Evolutionary conservation across 164 flowering plant genomes (phyloP).

Genomic region (Tetracentron sinense): DNA sequence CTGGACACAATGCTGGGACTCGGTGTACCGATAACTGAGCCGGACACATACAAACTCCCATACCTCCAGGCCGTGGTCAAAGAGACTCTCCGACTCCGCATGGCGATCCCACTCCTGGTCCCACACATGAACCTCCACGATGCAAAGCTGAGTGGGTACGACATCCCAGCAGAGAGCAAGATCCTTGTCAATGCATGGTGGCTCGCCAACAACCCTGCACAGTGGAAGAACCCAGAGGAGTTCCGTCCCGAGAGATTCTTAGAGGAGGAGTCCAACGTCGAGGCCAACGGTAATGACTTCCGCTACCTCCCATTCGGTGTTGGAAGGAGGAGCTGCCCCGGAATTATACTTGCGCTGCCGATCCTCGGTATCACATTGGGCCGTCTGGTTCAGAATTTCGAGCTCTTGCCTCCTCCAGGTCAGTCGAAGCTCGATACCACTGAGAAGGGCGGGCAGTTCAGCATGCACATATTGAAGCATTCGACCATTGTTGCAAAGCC

Average conservation of each 20-base stretch:
- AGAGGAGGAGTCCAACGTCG: constrained; percentile 59
- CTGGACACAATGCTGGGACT: constrained; percentile 60
- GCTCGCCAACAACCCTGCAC: constrained; percentile 56
- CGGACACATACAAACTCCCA: constrained; percentile 65
- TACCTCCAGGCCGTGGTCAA: constrained; percentile 86
- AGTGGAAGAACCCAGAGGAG: constrained; percentile 58
- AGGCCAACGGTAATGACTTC: constrained; percentile 65
- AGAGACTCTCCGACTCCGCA: constrained; percentile 60
- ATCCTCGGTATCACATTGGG: constrained; percentile 60
- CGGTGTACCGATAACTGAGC: constrained; percentile 66
- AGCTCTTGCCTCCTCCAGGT: constrained; percentile 63
- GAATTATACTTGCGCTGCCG: constrained; percentile 60
- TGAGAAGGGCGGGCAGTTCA: constrained; percentile 68
- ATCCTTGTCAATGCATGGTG: constrained; percentile 65
- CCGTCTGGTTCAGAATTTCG: constrained; percentile 59
- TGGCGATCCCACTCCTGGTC: constrained; percentile 67
- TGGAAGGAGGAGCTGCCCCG: constrained; percentile 68
- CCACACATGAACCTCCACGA: constrained; percentile 74
- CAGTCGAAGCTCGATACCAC: constrained; percentile 47
- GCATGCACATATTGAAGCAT: constrained; percentile 61
- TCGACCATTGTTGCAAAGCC: constrained; percentile 63
- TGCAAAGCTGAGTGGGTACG: constrained; percentile 54
- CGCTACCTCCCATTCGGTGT: constrained; percentile 59
- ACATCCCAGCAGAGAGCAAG: constrained; percentile 68
- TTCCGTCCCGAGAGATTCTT: constrained; percentile 64